phyloP scores from a whole-genome alignment of 352 stramenopile genomes.

The Phytophthora pini region DNA sequence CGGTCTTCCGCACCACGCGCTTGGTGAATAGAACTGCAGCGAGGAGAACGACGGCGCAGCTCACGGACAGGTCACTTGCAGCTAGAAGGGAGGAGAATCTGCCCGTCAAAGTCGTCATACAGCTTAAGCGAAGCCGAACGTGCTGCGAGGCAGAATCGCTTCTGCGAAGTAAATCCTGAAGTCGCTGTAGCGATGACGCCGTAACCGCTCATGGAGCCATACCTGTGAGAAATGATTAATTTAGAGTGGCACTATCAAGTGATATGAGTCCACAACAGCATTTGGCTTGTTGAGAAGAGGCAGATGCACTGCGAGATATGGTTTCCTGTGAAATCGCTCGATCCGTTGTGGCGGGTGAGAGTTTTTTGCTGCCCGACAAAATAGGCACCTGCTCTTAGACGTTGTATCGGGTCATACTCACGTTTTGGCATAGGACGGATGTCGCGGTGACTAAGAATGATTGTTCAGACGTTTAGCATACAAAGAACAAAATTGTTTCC shows the following conservation, averaged over 20 bases:
- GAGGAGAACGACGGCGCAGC: constrained; percentile 36
- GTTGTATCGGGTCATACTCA: not conserved
- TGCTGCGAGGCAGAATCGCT: constrained; percentile 8
- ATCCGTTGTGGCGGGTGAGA: not conserved
- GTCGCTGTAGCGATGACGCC: constrained; percentile 12
- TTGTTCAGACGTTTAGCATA: constrained; percentile 2
- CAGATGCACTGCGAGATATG: not conserved
- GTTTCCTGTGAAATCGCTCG: not conserved
- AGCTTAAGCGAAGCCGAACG: not conserved
- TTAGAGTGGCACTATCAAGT: not conserved
- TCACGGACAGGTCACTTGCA: constrained; percentile 26
- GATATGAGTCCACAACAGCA: not conserved
- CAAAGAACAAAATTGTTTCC: constrained; percentile 12
- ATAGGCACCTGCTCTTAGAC: not conserved
- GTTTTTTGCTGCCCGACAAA: constrained; percentile 1
- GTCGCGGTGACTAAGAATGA: constrained; percentile 12
- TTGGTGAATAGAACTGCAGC: constrained; percentile 24
- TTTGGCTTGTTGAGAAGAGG: not conserved
- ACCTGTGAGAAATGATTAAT: constrained; percentile 5
- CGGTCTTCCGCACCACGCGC: constrained; percentile 17
- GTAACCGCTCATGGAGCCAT: constrained; percentile 2
- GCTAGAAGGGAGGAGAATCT: constrained; percentile 17
- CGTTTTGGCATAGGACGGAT: constrained; percentile 8
- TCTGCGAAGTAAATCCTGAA: constrained; percentile 25
- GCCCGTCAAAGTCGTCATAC: constrained; percentile 12